These are phyloP conservation scores for Blastobotrys mokoenaii DNA, from an alignment of 805 yeast genomes.

Conservation along the genomic window DNA sequence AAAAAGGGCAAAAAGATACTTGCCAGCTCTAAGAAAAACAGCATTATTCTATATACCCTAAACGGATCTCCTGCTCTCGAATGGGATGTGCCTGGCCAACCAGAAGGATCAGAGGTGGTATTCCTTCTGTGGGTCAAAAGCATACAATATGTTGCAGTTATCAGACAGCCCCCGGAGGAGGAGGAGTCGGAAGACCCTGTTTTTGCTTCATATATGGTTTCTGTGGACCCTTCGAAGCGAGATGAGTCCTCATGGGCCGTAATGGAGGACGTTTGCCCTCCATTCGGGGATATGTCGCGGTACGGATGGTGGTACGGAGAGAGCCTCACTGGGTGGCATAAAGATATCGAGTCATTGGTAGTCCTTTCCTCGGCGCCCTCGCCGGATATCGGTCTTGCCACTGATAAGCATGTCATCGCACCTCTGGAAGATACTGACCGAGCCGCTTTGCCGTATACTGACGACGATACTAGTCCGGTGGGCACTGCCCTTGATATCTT, in stretches of 20 bases:
- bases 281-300: constrained; percentile 23
- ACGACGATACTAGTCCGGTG: constrained; percentile 54
- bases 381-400: constrained; percentile 48
- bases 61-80: too few species aligned
- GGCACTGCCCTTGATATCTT: constrained; percentile 61
- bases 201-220: constrained; percentile 11
- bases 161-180: not conserved
- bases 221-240: not conserved
- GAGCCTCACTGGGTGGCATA: constrained; percentile 17
- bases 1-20: constrained; percentile 21
- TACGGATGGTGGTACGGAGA: constrained; percentile 20
- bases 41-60: not conserved
- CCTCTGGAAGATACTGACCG: constrained; percentile 62
- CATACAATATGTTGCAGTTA: not conserved
- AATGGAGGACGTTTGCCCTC: constrained; percentile 23
- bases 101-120: not conserved
- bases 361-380: constrained; percentile 56
- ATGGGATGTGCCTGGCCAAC: not conserved
- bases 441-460: constrained; percentile 67
- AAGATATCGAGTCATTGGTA: constrained; percentile 22
- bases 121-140: not conserved
- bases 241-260: constrained; percentile 6
- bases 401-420: constrained; percentile 32
- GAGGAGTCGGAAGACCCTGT: constrained; percentile 10
- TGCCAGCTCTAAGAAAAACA: constrained; percentile 15